Evolutionary conservation across 805 yeast genomes (phyloP), one percentile per base, ranked within the genome.

Genomic region (Saccharomycopsis microspora): DNA sequence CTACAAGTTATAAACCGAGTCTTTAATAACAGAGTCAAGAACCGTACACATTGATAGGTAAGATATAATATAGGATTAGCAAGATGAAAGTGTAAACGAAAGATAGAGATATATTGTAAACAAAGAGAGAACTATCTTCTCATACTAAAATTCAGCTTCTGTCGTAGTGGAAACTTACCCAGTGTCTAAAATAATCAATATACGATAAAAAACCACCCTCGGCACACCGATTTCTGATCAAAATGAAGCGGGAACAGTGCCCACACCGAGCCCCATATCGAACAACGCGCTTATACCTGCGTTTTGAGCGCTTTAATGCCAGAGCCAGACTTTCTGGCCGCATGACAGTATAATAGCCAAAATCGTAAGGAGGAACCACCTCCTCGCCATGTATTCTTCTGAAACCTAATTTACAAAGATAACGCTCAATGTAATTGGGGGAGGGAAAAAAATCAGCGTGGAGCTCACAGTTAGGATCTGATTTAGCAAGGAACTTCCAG

Each of bases 121-220:
- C 37, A 34, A 34, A 10, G 37, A 10, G 37, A 10, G n/a, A 34
- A 10, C n/a, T 34, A 3, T 34, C n/a, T n/a, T 34, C n/a, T 34
- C n/a, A 34, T n/a, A 10, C 37, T 10, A 3, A 39, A 39, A 27
- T 39, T 11, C 11, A 39, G 11, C 11, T 11, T 39, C 11, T 27
- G 32, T 48, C 48, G 31, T 39, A 48, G 36, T 48, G 51, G 30
- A 40, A n/a, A 5, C 27, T 44, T 19, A 48, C 40, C 51, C 51
- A 48, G 36, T 48, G 51, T n/a, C 39, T 44, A 27, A 44, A 48
- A 36, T 48, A 48, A 29, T 35, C 43, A 28, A 48, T 44, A 34
- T 40, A 48, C 33, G 48, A 44, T 8, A 48, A 32, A 35, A 48
- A 48, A 30, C 51, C 51, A 9, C 51, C 48, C 28, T 48, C 51